Evolutionary conservation across 2,329 filamentous ascomycete species (phyloP).

Genomic region (Fusarium brachygibbosum): DNA sequence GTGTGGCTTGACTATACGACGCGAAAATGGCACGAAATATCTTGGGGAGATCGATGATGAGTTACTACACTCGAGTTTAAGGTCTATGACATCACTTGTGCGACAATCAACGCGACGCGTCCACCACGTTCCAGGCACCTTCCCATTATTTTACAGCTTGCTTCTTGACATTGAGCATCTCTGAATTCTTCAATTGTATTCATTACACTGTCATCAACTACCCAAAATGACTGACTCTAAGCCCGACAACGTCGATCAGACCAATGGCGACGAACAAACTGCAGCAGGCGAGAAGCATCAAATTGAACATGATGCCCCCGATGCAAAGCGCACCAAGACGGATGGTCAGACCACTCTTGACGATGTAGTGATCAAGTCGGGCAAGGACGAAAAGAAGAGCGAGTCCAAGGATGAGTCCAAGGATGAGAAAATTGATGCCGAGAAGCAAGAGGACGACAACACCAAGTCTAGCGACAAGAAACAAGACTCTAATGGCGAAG

Average conservation of each 20-base stretch:
- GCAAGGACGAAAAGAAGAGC: constrained; percentile 3
- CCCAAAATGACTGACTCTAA: constrained; percentile 32
- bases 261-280: constrained; percentile 22
- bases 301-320: constrained; percentile 46
- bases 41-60: neutral
- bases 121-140: neutral
- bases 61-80: constrained; percentile 4
- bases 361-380: constrained; percentile 25
- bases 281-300: constrained; percentile 50
- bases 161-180: neutral
- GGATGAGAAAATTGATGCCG: constrained; percentile 8
- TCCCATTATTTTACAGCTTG: neutral
- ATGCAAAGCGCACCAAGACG: constrained; percentile 49
- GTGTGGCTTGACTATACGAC: constrained; percentile 22
- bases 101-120: constrained; percentile 38
- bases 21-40: constrained; percentile 27
- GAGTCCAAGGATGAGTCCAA: neutral
- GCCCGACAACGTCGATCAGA: constrained; percentile 12
- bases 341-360: constrained; percentile 45
- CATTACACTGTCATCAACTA: neutral
- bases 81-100: constrained; percentile 47
- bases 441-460: constrained; percentile 17
- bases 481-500: constrained; percentile 19
- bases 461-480: constrained; percentile 16
- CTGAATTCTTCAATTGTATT: neutral